These are phyloP conservation scores for Candida arabinofermentans DNA, from an alignment of 805 yeast species.

Conservation along the genomic window DNA sequence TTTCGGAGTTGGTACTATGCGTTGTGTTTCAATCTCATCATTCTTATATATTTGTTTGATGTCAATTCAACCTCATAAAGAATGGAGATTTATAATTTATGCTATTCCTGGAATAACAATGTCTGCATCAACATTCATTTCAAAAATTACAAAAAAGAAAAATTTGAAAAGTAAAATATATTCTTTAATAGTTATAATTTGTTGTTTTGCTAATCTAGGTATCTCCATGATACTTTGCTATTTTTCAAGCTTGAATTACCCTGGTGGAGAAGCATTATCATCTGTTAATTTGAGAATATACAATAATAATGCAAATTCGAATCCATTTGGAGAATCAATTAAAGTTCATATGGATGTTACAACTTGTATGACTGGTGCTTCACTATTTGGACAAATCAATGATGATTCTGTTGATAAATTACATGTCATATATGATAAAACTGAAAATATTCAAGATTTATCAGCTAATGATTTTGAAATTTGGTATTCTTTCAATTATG, in stretches of 20 bases:
- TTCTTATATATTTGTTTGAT: constrained; percentile 53
- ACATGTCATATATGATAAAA: constrained; percentile 62
- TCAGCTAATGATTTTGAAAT: constrained; percentile 12
- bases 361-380: constrained; percentile 84
- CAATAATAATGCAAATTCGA: not conserved
- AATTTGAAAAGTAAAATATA: constrained; percentile 11
- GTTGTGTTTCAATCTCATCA: constrained; percentile 48
- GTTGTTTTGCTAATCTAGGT: constrained; percentile 31
- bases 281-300: constrained; percentile 38
- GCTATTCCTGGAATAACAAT: constrained; percentile 64
- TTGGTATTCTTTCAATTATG: constrained; percentile 45
- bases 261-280: constrained; percentile 77
- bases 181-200: constrained; percentile 25
- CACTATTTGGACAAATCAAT: constrained; percentile 66
- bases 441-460: constrained; percentile 50
- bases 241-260: constrained; percentile 74
- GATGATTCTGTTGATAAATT: constrained; percentile 17
- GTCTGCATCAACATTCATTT: constrained; percentile 46
- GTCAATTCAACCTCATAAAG: constrained; percentile 88
- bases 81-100: constrained; percentile 87
- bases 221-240: constrained; percentile 51
- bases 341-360: constrained; percentile 73
- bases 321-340: constrained; percentile 12
- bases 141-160: constrained; percentile 13
- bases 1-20: constrained; percentile 31